A percentile compares a stretch with the other conserved stretches of the same genome.
Evolutionary conservation across 768 basidiomycete genomes (phyloP).

Genomic region (Royoungia palumana): DNA sequence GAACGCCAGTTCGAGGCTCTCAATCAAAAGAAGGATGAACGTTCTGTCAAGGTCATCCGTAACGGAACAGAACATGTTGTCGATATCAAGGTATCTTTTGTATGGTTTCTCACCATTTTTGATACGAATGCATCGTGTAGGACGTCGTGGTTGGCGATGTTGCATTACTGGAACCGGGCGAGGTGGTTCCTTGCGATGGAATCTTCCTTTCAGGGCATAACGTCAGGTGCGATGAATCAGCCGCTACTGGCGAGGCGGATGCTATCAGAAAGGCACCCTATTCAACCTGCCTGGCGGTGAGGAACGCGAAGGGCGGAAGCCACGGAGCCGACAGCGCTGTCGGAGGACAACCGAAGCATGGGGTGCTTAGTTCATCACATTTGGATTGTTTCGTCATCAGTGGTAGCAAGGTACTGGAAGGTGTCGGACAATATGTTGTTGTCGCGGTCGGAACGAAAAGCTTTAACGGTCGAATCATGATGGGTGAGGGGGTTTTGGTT

Average conservation of each 20-base stretch:
- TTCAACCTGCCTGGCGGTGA: slow-evolving; percentile 62
- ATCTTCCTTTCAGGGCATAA: slow-evolving; percentile 91
- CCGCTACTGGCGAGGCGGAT: slow-evolving; percentile 95
- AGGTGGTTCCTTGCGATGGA: slow-evolving; percentile 95
- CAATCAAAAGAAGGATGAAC: slow-evolving; percentile 95
- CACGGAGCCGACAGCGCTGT: slow-evolving; percentile 22
- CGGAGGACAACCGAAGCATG: slow-evolving; percentile 19
- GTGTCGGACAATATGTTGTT: slow-evolving; percentile 89
- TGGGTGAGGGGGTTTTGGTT: slow-evolving; percentile 55
- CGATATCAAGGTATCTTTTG: slow-evolving; percentile 67
- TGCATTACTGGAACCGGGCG: slow-evolving; percentile 89
- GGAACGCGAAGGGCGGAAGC: slow-evolving; percentile 31
- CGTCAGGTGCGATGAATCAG: slow-evolving; percentile 93
- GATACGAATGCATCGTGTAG: slow-evolving; percentile 37
- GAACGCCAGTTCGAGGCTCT: slow-evolving; percentile 91
- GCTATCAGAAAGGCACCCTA: slow-evolving; percentile 86
- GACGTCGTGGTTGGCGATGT: slow-evolving; percentile 94
- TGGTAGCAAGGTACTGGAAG: slow-evolving; percentile 92
- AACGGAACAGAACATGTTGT: slow-evolving; percentile 65
- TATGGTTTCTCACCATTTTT: not conserved
- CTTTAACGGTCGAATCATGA: slow-evolving; percentile 97
- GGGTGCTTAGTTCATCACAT: slow-evolving; percentile 40
- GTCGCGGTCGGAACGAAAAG: slow-evolving; percentile 89
- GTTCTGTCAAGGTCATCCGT: slow-evolving; percentile 81
- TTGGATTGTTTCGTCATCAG: slow-evolving; percentile 90